phyloP scores from a whole-genome alignment of 164 flowering plant genomes.

The Tetrastigma voinierianum region DNA sequence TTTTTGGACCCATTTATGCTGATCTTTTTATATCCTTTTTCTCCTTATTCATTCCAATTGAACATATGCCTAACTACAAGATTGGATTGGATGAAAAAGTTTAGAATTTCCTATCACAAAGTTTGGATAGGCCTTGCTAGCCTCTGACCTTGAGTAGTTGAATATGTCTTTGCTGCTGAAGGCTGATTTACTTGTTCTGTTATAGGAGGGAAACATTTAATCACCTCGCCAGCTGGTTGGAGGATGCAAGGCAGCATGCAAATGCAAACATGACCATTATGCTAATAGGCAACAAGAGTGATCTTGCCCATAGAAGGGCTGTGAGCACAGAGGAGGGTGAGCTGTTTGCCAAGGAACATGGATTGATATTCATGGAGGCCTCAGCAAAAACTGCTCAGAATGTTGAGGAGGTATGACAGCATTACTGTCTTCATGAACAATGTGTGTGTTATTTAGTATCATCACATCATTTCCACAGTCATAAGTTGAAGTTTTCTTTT shows the following conservation, averaged over 20 bases:
- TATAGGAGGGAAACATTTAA: slow-evolving; percentile 82
- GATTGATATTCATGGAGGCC: slow-evolving; percentile 86
- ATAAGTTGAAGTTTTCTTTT: neutral
- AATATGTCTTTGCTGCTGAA: no score
- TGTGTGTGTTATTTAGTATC: no score
- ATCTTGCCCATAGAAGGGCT: slow-evolving; percentile 81
- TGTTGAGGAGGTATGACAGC: slow-evolving; percentile 74
- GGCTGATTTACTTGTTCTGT: neutral
- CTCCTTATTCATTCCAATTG: no score
- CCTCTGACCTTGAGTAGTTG: no score
- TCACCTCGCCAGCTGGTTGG: slow-evolving; percentile 87
- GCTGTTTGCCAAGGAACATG: slow-evolving; percentile 87
- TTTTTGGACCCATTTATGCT: no score
- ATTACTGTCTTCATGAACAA: neutral
- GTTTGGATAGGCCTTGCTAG: no score
- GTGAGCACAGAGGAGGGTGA: slow-evolving; percentile 89
- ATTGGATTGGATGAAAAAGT: no score
- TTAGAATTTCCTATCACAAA: no score
- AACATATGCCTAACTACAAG: no score
- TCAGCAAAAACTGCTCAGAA: slow-evolving; percentile 90
- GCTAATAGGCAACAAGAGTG: slow-evolving; percentile 86
- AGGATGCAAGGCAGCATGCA: slow-evolving; percentile 91
- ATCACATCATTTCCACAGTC: neutral
- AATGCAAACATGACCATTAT: slow-evolving; percentile 87
- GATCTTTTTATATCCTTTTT: no score